Evolutionary conservation across 106 monocot genomes (phyloP), one percentile per base, ranked within the genome.

Genomic region (Dioscorea zingiberensis): DNA sequence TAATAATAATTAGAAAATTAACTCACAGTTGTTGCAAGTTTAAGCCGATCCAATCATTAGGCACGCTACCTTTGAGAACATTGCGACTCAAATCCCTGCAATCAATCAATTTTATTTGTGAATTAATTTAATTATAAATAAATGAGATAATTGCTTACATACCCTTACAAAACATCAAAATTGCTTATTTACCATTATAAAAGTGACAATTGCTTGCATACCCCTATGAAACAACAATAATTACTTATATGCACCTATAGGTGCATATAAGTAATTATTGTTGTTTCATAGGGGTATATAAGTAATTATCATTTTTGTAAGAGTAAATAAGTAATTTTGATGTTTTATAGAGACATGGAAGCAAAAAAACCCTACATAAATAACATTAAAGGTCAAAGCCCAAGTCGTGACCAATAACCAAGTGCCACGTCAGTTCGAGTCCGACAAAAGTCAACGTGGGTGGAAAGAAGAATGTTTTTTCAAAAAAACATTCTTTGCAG

Each of bases 41-140:
- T 76, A 87, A 57, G 21, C 4, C 68, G 8, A 69, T 60, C 91
- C 91, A 91, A 13, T 69, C 44, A 3, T 13, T 6, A 0, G 91
- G 91, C n/a, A 91, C 17, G n/a, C 54, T 74, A 17, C 91, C 91
- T 28, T 51, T 78, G 44, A 91, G 60, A 4, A 81, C 19, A 47
- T 81, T 91, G 59, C 84, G 64, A 62, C 84, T 91, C 51, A 91
- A 70, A 26, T 91, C 91, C 21, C 91, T 87, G 74, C 26, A 38
- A 44, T 22, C 25, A 6, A 2, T 28, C 13, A 27, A 2, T 23
- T 58, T 25, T 58, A 24, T 7, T 17, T 58, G n/a, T n/a, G n/a
- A 58, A 5, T 9, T 25, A 17, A 17, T 2, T 24, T 7, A 21
- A 54, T 1, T 12, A 7, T 18, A 3, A 16, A 14, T n/a, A 60